Evolutionary conservation across 345 rosid genomes (phyloP).

Genomic region (Aquilaria sinensis): DNA sequence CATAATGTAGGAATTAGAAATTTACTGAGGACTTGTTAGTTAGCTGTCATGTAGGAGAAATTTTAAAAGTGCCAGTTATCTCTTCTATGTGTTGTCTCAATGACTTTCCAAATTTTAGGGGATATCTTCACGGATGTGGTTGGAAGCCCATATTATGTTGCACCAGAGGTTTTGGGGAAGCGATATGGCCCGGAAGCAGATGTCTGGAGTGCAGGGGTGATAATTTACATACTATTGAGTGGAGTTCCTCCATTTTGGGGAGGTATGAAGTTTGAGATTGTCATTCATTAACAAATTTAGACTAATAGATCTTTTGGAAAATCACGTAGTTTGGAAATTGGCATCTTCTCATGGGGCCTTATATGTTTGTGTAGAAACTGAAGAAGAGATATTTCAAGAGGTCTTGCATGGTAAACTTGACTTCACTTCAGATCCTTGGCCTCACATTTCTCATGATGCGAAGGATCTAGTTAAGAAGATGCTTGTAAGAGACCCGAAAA

Average conservation of each 20-base stretch:
- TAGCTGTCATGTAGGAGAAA: slow-evolving; percentile 2
- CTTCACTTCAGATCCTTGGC: slow-evolving; percentile 69
- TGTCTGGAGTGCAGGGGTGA: slow-evolving; percentile 85
- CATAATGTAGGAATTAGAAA: background rate
- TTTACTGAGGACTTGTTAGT: background rate
- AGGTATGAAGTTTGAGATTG: slow-evolving; percentile 31
- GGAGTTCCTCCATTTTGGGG: slow-evolving; percentile 89
- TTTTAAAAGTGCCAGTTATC: slow-evolving; percentile 3
- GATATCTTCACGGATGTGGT: slow-evolving; percentile 59
- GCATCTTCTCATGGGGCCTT: background rate
- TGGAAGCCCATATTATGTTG: slow-evolving; percentile 82
- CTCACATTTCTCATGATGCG: slow-evolving; percentile 65
- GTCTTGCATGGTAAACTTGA: slow-evolving; percentile 63
- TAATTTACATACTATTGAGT: slow-evolving; percentile 60
- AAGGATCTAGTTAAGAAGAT: slow-evolving; percentile 68
- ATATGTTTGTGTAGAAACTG: slow-evolving; percentile 42
- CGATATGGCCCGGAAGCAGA: slow-evolving; percentile 67
- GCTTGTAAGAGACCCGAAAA: slow-evolving; percentile 56
- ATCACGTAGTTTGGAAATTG: background rate
- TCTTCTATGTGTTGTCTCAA: background rate
- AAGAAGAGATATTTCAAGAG: slow-evolving; percentile 66
- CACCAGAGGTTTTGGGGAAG: slow-evolving; percentile 73
- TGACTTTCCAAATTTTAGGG: slow-evolving; percentile 19
- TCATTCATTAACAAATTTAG: slow-evolving; percentile 9
- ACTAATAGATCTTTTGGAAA: background rate